These are phyloP conservation scores for Lachnellula arida DNA, from an alignment of 2,329 filamentous ascomycete species.

Conservation along the genomic window DNA sequence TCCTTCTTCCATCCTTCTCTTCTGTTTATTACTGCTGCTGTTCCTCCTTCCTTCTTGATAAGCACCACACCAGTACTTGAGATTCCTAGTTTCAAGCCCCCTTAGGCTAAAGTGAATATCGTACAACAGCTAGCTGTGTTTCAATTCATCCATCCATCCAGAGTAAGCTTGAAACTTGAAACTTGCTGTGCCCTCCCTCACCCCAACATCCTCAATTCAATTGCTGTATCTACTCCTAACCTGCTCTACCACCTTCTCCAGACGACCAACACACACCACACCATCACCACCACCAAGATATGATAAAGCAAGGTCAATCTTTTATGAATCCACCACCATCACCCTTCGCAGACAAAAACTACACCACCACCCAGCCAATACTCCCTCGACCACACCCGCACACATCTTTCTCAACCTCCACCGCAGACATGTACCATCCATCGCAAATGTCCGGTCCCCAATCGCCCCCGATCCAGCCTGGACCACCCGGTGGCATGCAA, in stretches of 20 bases:
- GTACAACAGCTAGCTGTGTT: constrained; percentile 1
- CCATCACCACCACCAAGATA: constrained; percentile 1
- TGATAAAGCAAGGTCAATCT: constrained; percentile 12
- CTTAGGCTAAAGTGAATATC: constrained; percentile 2
- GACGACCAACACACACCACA: neutral
- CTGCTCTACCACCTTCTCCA: neutral
- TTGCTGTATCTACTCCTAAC: neutral
- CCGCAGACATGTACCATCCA: constrained; percentile 8
- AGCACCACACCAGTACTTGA: neutral
- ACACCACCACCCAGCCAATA: neutral
- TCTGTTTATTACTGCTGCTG: neutral
- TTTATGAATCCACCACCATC: constrained; percentile 6
- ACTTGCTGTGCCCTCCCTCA: constrained; percentile 12
- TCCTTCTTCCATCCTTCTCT: neutral
- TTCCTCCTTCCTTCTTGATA: neutral
- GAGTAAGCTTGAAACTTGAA: constrained; percentile 18
- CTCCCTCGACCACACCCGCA: neutral
- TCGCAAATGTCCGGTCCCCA: constrained; percentile 7
- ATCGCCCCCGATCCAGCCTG: constrained; percentile 4
- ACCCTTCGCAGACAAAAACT: constrained; percentile 1
- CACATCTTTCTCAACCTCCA: neutral
- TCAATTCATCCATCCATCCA: constrained; percentile 16
- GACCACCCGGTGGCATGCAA: constrained; percentile 4
- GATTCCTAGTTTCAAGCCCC: neutral
- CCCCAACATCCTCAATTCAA: constrained; percentile 12